Evolutionary conservation across 768 basidiomycete genomes (phyloP).

Genomic region (Filobasidium wieringae): DNA sequence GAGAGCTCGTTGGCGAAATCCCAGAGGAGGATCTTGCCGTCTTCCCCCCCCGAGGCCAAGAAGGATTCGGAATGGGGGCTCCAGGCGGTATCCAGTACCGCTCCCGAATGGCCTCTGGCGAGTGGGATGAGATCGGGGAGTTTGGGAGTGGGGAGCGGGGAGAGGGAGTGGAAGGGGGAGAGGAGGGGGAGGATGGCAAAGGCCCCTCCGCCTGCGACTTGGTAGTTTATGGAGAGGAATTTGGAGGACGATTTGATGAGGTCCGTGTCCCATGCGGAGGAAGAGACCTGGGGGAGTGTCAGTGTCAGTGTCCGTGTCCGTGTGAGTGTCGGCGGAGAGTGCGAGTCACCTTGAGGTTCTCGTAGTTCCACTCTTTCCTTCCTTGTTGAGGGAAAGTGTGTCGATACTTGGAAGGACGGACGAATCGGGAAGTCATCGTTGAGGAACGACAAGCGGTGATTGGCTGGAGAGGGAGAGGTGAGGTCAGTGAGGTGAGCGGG

Average conservation of each 20-base stretch:
- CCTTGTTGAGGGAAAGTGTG: constrained; percentile 83
- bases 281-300: constrained; percentile 55
- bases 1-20: constrained; percentile 53
- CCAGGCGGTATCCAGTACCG: constrained; percentile 83
- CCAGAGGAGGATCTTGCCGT: constrained; percentile 87
- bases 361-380: constrained; percentile 50
- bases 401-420: constrained; percentile 77
- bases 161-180: constrained; percentile 43
- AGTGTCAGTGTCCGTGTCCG: no score
- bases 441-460: background rate
- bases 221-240: constrained; percentile 92
- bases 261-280: constrained; percentile 94
- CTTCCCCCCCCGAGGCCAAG: constrained; percentile 85
- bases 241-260: constrained; percentile 68
- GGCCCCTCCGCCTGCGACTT: constrained; percentile 47
- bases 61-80: constrained; percentile 83
- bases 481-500: background rate
- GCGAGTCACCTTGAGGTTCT: constrained; percentile 26
- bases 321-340: no score
- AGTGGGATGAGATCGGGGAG: constrained; percentile 86
- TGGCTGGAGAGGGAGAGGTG: background rate
- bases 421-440: constrained; percentile 66
- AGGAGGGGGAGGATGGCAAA: constrained; percentile 79
- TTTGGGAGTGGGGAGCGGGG: constrained; percentile 43
- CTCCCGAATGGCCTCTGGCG: constrained; percentile 54